Conservation (phyloP, 2,329 filamentous ascomycete genomes). For the Ascochyta rabiei region DNA sequence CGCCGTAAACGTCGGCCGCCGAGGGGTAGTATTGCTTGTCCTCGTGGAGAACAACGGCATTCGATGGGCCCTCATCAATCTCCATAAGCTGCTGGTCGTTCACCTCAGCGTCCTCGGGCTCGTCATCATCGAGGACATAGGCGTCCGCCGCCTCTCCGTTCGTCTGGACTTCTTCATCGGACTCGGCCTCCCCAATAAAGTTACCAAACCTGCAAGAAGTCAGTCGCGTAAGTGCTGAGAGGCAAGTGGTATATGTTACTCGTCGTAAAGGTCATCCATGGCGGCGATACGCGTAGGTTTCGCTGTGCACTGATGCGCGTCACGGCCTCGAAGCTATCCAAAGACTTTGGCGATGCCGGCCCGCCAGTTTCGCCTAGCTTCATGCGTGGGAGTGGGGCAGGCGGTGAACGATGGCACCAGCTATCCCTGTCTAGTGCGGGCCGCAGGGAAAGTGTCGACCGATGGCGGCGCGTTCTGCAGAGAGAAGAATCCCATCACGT, state of each 20-base stretch:
- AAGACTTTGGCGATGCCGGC: slow-evolving; percentile 34
- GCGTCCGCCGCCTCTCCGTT: slow-evolving; percentile 77
- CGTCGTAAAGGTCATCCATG: slow-evolving; percentile 98
- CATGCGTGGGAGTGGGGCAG: slow-evolving; percentile 5
- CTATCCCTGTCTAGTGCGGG: slow-evolving; percentile 8
- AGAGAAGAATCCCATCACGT: slow-evolving; percentile 19
- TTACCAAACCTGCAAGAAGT: slow-evolving; percentile 79
- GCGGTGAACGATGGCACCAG: slow-evolving; percentile 30
- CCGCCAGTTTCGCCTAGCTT: slow-evolving; percentile 6
- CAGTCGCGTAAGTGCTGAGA: slow-evolving; percentile 15
- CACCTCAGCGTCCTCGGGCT: slow-evolving; percentile 52
- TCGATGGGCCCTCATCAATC: slow-evolving; percentile 88
- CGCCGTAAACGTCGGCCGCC: slow-evolving; percentile 93
- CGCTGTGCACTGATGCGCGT: slow-evolving; percentile 25
- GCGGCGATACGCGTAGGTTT: slow-evolving; percentile 31
- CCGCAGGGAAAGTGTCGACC: slow-evolving; percentile 26
- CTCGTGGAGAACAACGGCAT: slow-evolving; percentile 96
- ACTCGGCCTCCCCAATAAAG: slow-evolving; percentile 94
- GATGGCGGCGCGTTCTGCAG: slow-evolving; percentile 15
- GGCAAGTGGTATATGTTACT: slow-evolving; percentile 60
- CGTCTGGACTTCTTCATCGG: slow-evolving; percentile 83
- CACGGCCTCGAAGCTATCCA: slow-evolving; percentile 34
- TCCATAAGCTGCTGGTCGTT: slow-evolving; percentile 91
- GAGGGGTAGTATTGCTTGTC: slow-evolving; percentile 99
- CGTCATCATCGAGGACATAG: slow-evolving; percentile 76